Base-by-base conservation (phyloP, 306 rosid genomes). In the Ochetophila trinervis region DNA sequence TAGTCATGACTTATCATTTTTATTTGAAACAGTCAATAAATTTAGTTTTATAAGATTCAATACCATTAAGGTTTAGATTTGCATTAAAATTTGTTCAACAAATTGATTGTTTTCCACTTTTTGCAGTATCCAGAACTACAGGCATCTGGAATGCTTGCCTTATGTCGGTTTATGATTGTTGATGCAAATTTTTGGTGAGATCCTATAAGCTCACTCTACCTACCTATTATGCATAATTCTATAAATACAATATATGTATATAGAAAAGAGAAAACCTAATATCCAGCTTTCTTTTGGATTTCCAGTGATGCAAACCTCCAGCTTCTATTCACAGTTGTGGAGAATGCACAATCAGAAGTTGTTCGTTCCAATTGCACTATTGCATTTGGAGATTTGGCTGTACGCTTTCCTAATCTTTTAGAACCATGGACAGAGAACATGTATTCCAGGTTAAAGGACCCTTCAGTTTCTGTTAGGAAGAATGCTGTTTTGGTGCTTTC, bases 361-460 rank as follows among this genome's bases (percentile, higher is more conserved):
- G 98, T 92, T 57, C 96, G 98, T 63, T 89, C 98, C 72, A 92
- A 92, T 68, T 89, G 98, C 75, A 85, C 93, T 47, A 89, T 92
- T 74, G 90, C 96, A 47, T 84, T 92, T 57, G 98, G 96, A 77
- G 98, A 92, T 68, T 80, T 92, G 68, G 93, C 96, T 57, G 98
- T 87, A 60, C 90, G 96, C 82, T 92, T 92, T 76, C 96, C 98
- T 72, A 92, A 92, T 83, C 80, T 89, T 56, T 78, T 92, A 74
- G 98, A 92, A 74, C 96, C 96, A 54, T 92, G 98, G 98, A 92
- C 96, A 4, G 98, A 89, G 75, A 84, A 85, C 63, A 89, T 92
- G 98, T 92, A 92, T 79, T 79, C 88, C 44, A 89, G 98, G 67
- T 76, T 92, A 67, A 65, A 63, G 51, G 98, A 92, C 70, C 75